Percentiles rank a stretch among this genome's conserved stretches.
These are phyloP conservation scores for Russula lepida DNA, from an alignment of 768 basidiomycete species.

Conservation along the genomic window DNA sequence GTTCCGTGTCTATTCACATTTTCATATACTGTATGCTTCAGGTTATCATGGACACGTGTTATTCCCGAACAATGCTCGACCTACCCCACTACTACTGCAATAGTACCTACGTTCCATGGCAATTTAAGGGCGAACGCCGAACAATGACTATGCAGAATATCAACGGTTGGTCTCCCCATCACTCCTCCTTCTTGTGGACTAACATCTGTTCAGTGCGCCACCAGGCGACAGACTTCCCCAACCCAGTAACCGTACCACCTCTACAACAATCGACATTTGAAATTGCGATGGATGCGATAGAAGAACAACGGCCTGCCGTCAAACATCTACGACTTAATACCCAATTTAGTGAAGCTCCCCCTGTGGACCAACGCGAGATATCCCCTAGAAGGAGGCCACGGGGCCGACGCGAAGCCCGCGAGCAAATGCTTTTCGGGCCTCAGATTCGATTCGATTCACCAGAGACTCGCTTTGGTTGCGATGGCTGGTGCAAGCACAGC, in stretches of 20 bases:
- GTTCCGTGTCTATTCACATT: no score
- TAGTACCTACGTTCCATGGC: slow-evolving; percentile 23
- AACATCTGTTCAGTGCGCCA: slow-evolving; percentile 6
- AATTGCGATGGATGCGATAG: neutral
- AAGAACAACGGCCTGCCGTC: neutral
- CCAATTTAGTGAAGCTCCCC: neutral
- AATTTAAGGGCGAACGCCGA: slow-evolving; percentile 21
- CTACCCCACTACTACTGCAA: slow-evolving; percentile 25
- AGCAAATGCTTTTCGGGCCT: neutral
- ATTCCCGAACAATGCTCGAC: slow-evolving; percentile 25
- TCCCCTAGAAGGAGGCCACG: neutral
- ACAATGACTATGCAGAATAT: slow-evolving; percentile 17
- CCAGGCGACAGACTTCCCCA: neutral
- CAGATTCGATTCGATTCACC: slow-evolving; percentile 19
- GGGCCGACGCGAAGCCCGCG: neutral
- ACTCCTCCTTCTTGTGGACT: neutral
- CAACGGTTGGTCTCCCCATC: slow-evolving; percentile 8
- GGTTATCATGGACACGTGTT: slow-evolving; percentile 25
- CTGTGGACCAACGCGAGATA: neutral
- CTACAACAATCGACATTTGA: no score
- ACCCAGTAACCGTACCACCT: neutral
- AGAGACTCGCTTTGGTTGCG: slow-evolving; percentile 12
- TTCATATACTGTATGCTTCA: neutral
- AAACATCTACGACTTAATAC: neutral
- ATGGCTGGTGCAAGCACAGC: slow-evolving; percentile 20